Evolutionary conservation across 2,329 filamentous ascomycete species (phyloP).

Genomic region (Fulvia fulva): DNA sequence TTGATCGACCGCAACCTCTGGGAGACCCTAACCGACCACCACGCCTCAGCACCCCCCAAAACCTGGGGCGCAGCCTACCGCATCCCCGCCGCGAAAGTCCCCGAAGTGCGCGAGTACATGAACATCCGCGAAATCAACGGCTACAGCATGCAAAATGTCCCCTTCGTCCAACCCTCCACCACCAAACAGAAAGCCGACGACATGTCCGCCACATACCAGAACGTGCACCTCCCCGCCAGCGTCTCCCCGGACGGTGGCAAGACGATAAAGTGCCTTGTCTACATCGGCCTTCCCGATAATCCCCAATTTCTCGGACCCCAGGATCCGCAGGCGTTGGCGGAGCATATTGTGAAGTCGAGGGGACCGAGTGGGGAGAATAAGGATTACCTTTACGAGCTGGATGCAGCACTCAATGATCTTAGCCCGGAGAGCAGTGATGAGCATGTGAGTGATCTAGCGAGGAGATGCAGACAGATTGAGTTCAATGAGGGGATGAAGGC

Average conservation of each 20-base stretch:
- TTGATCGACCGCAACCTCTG: constrained; percentile 82
- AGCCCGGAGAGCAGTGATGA: constrained; percentile 73
- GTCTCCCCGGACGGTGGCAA: constrained; percentile 11
- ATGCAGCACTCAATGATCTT: constrained; percentile 68
- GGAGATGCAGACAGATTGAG: constrained; percentile 65
- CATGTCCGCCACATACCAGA: constrained; percentile 48
- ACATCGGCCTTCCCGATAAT: constrained; percentile 91
- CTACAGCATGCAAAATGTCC: constrained; percentile 81
- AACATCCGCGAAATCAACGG: constrained; percentile 97
- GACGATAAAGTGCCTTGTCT: constrained; percentile 65
- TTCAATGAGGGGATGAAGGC: constrained; percentile 7
- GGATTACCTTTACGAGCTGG: constrained; percentile 82
- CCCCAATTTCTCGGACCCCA: constrained; percentile 86
- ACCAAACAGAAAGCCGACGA: constrained; percentile 37
- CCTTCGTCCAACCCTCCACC: constrained; percentile 56
- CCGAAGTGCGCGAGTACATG: constrained; percentile 81
- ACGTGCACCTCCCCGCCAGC: constrained; percentile 35
- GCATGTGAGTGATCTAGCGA: constrained; percentile 79
- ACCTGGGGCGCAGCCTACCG: constrained; percentile 80
- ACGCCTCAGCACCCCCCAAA: constrained; percentile 56
- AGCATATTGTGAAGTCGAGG: constrained; percentile 70
- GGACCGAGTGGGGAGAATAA: constrained; percentile 86
- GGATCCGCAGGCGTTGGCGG: constrained; percentile 70
- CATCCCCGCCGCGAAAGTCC: constrained; percentile 77
- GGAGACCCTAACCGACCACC: constrained; percentile 67